Percentiles rank a stretch among this genome's conserved stretches.
Conservation (phyloP, 1,139 yeast genomes). For the Petasospora fabianii region DNA sequence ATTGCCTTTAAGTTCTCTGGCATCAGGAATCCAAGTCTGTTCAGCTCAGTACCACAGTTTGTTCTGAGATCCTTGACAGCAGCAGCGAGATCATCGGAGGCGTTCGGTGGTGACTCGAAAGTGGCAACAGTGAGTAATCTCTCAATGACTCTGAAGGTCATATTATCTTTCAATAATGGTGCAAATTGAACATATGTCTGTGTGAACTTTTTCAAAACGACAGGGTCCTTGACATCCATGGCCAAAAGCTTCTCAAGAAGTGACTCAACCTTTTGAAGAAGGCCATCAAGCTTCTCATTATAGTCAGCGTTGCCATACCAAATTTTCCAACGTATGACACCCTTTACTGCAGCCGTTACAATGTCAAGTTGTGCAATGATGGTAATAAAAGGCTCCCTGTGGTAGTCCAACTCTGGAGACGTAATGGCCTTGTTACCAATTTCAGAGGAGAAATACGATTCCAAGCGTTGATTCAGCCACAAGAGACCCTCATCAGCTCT, state of each 20-base stretch:
- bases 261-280: constrained; percentile 64
- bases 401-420: constrained; percentile 49
- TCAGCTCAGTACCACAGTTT: constrained; percentile 91
- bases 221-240: constrained; percentile 75
- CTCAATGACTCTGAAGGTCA: constrained; percentile 82
- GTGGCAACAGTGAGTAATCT: constrained; percentile 87
- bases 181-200: constrained; percentile 96
- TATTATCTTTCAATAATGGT: constrained; percentile 78
- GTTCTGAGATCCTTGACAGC: constrained; percentile 83
- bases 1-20: constrained; percentile 85
- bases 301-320: constrained; percentile 73
- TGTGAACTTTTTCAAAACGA: constrained; percentile 76
- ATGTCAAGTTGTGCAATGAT: constrained; percentile 83
- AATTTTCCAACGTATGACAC: constrained; percentile 93
- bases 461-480: constrained; percentile 78
- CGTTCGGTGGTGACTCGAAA: constrained; percentile 62
- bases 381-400: constrained; percentile 64
- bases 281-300: constrained; percentile 49
- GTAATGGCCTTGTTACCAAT: constrained; percentile 64
- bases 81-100: constrained; percentile 71
- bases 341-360: constrained; percentile 86
- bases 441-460: constrained; percentile 69
- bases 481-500: constrained; percentile 75
- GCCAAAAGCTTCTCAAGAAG: constrained; percentile 76
- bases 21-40: constrained; percentile 89